Evolutionary conservation across 2,329 filamentous ascomycete species (phyloP), one percentile per base, ranked within the genome.

Genomic region (Xylaria sp.): DNA sequence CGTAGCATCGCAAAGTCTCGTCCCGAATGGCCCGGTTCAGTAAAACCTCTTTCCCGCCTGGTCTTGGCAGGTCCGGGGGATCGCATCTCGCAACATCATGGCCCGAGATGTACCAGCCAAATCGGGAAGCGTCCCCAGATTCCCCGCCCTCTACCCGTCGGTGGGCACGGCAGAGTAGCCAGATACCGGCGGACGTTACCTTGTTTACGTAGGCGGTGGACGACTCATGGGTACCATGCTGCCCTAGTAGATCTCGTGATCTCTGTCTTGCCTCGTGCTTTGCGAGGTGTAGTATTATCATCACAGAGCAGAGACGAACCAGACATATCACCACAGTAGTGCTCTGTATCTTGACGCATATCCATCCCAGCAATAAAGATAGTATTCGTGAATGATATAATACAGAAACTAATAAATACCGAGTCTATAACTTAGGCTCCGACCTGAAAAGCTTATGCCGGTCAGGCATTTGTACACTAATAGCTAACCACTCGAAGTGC

Each of bases 61-160:
- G 42, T 32, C 56, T 61, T 65, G 63, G 48, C 39, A 17, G 56
- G 30, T 54, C 32, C 50, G 42, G 53, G 42, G 27, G 21, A 36
- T 47, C 34, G 32, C 36, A 12, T 6, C 21, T 65, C 66, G 66
- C 66, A 55, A 61, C 47, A 65, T 68, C 45, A 65, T 65, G 27
- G 39, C 17, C 66, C 66, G 66, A 68, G 53, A 60, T 53, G 21
- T 3, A 34, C 36, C 42, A n/a, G 32, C 58, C 54, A 24, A 48
- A 56, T 34, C 36, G 42, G 61, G 27, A 65, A 68, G 14, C 51
- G 61, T 61, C 48, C 65, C 61, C 47, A 45, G 61, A 30, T 61
- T 47, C 51, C 32, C 57, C 50, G 27, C 47, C 47, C 8, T 7
- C 21, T 36, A 32, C n/a, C 42, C 50, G 27, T 9, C 47, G 2